Conservation (phyloP, 2,329 filamentous ascomycete genomes). For the Cytospora piceicola region DNA sequence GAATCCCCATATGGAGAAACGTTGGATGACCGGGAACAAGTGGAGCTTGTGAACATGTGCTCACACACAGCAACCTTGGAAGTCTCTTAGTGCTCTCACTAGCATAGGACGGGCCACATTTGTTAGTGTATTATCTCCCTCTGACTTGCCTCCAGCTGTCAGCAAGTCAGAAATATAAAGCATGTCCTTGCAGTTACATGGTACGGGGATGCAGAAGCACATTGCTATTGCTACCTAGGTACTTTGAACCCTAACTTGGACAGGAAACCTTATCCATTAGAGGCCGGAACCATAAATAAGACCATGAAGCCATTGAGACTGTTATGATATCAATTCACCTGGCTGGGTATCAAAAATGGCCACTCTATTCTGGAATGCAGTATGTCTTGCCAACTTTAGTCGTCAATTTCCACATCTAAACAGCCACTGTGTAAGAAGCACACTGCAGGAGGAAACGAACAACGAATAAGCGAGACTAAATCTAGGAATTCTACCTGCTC, state of each 20-base stretch:
- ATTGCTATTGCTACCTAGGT: too few species aligned
- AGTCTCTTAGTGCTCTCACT: too few species aligned
- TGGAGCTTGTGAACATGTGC: not conserved
- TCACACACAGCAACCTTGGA: too few species aligned
- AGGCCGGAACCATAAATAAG: too few species aligned
- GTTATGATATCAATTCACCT: not conserved
- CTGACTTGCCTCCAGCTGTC: not conserved
- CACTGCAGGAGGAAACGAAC: not conserved
- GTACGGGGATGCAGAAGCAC: too few species aligned
- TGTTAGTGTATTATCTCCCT: not conserved
- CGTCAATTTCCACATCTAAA: not conserved
- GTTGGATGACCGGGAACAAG: not conserved
- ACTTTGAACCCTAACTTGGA: too few species aligned
- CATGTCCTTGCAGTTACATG: too few species aligned
- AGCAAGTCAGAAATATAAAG: too few species aligned
- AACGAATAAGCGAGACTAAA: not conserved
- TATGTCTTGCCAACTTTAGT: not conserved
- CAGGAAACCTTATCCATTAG: too few species aligned
- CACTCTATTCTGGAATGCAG: not conserved
- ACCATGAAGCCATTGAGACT: not conserved
- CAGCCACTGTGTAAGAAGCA: not conserved
- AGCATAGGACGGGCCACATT: too few species aligned
- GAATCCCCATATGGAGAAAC: not conserved
- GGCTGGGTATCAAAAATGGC: too few species aligned
- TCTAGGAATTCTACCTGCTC: not conserved